Evolutionary conservation across 2,329 filamentous ascomycete species (phyloP).

Genomic region (Aaosphaeria arxii): DNA sequence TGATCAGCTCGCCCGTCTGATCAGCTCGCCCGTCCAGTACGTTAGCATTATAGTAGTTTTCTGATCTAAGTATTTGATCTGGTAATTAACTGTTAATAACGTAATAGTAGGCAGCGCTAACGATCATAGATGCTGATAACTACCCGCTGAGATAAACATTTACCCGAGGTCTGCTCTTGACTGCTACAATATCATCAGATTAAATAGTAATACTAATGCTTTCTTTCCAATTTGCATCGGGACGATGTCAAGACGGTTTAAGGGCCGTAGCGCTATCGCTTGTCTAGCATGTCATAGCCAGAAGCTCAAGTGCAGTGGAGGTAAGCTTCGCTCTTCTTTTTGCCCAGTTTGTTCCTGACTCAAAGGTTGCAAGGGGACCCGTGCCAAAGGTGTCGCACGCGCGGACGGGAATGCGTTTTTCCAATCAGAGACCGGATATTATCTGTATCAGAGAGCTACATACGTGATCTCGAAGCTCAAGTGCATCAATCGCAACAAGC

Average conservation of each 20-base stretch:
- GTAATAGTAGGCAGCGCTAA: too few relatives aligned
- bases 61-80: too few relatives aligned
- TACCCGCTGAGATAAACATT: too few relatives aligned
- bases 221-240: too few relatives aligned
- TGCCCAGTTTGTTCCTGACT: background rate
- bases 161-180: too few relatives aligned
- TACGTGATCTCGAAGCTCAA: background rate
- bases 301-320: background rate
- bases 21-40: too few relatives aligned
- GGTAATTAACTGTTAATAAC: too few relatives aligned
- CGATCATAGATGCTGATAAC: too few relatives aligned
- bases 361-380: background rate
- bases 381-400: background rate
- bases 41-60: too few relatives aligned
- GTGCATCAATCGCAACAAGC: background rate
- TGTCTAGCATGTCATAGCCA: background rate
- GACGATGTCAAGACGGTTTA: background rate
- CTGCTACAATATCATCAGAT: too few relatives aligned
- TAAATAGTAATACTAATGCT: too few relatives aligned
- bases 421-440: background rate
- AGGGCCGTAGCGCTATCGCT: background rate
- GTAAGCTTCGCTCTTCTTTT: background rate
- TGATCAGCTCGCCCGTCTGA: too few relatives aligned
- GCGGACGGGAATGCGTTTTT: background rate
- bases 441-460: background rate